Base-by-base conservation (phyloP, 1,139 yeast species). In the Magnusiomyces suaveolens region DNA sequence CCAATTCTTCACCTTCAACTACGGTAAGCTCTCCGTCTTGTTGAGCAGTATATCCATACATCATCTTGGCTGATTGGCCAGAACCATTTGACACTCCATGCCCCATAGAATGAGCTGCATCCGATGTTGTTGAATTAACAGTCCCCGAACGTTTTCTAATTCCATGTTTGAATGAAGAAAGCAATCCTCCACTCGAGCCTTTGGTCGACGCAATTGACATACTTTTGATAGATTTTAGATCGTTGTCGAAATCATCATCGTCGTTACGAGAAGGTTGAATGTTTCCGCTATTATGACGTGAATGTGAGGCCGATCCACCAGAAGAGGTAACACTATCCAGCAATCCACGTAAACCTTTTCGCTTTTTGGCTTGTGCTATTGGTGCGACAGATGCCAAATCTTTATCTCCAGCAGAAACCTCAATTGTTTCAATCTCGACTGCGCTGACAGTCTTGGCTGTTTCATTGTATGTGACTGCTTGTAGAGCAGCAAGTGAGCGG, bases 391-490 rank as follows among this genome's bases (percentile, higher is more conserved):
- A 60, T 16, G 64, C 60, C 57, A 70, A 57, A 51, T 70, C 73
- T 53, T 66, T 76, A 62, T 84, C 92, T 14, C 85, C 88, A 0
- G 95, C 94, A 53, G 86, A 90, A 58, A 84, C 81, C 67, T 88
- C 94, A 60, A 94, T 88, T 20, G 94, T 82, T 67, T 92, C 97
- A 54, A 90, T 83, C 63, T 86, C 94, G 18, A 90, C 97, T 64
- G 88, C 96, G 29, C 83, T 79, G 54, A 77, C 76, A 41, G 90
- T 82, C 59, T 95, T 78, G 51, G 72, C 71, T 2, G 87, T 82
- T 66, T 94, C 98, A 59, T 84, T 83, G 50, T 78, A 74, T 60
- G 92, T 78, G 61, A 88, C 86, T 46, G 78, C 78, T 54, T 81
- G 78, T 56, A 89, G 73, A 1, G 80, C 68, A 18, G 72, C 65